These are phyloP conservation scores for Malus hybrid DNA, from an alignment of 331 rosid species.

Conservation along the genomic window DNA sequence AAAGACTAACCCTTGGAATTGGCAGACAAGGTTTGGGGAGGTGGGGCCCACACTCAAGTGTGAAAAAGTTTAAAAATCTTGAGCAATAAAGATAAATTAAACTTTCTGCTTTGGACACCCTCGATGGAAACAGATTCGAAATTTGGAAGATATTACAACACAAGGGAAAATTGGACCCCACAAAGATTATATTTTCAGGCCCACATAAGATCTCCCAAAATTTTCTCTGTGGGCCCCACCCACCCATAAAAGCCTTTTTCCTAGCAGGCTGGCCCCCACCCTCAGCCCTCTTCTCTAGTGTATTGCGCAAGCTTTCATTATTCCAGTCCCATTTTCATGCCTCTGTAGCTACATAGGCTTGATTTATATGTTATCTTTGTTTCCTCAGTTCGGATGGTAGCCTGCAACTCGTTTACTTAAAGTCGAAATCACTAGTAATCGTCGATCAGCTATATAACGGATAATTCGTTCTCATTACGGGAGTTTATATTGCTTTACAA, in stretches of 20 bases:
- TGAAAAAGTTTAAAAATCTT: too few species aligned
- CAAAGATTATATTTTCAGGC: conserved; percentile 51
- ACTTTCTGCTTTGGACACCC: conserved; percentile 55
- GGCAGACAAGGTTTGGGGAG: too few species aligned
- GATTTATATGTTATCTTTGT: too few species aligned
- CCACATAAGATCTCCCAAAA: conserved; percentile 50
- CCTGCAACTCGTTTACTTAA: too few species aligned
- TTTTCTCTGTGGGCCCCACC: not conserved
- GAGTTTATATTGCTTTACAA: too few species aligned
- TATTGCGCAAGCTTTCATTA: not conserved
- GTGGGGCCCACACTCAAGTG: too few species aligned
- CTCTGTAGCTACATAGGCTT: too few species aligned
- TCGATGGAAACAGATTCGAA: conserved; percentile 64
- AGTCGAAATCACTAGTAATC: too few species aligned
- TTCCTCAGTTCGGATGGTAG: too few species aligned
- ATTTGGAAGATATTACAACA: conserved; percentile 42
- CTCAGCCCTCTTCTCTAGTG: not conserved
- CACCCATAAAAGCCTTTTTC: not conserved
- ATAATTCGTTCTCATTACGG: too few species aligned
- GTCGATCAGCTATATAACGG: too few species aligned
- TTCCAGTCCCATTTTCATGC: not conserved
- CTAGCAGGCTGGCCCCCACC: not conserved
- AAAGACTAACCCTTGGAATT: too few species aligned
- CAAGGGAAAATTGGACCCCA: conserved; percentile 26
- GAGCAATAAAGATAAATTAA: conserved; percentile 1